Percentiles rank a stretch among this genome's conserved stretches.
These are phyloP conservation scores for Sisymbrium altissimum DNA, from an alignment of 345 rosid genomes.

Conservation along the genomic window DNA sequence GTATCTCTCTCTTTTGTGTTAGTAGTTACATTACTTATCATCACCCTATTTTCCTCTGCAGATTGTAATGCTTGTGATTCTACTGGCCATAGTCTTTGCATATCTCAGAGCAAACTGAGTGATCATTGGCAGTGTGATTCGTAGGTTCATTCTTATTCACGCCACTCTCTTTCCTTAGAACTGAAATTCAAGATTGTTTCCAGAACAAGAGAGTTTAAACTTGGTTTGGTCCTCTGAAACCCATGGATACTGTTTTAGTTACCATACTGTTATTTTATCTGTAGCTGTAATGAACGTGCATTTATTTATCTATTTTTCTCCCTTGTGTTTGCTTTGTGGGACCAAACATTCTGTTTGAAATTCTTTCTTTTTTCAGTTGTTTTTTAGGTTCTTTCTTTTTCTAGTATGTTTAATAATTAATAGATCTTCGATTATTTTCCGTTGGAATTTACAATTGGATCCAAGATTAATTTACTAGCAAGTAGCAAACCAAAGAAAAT, in stretches of 20 bases:
- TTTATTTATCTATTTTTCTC: conserved; percentile 13
- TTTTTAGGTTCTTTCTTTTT: not conserved
- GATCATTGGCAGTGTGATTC: not conserved
- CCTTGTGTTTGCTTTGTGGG: not conserved
- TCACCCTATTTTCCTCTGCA: conserved; percentile 22
- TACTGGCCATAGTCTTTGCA: conserved; percentile 47
- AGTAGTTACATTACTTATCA: not conserved
- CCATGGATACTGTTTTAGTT: not conserved
- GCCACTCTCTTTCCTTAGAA: not conserved
- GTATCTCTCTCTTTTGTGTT: not conserved
- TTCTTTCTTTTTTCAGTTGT: not conserved
- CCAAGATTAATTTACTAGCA: not conserved
- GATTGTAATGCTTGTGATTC: conserved; percentile 44
- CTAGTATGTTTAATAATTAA: not conserved
- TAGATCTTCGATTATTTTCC: not conserved
- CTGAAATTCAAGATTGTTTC: conserved; percentile 22
- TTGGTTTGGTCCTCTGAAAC: conserved; percentile 11
- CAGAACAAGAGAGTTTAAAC: not conserved
- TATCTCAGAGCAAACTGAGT: conserved; percentile 38
- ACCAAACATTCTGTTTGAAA: not conserved
- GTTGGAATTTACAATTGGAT: not conserved
- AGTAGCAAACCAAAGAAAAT: not conserved
- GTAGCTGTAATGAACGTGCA: conserved; percentile 9
- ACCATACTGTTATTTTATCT: not conserved
- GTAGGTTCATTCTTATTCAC: conserved; percentile 14